These are phyloP conservation scores for Vitis hybrid DNA, from an alignment of 177 flowering plant genomes.

Conservation along the genomic window DNA sequence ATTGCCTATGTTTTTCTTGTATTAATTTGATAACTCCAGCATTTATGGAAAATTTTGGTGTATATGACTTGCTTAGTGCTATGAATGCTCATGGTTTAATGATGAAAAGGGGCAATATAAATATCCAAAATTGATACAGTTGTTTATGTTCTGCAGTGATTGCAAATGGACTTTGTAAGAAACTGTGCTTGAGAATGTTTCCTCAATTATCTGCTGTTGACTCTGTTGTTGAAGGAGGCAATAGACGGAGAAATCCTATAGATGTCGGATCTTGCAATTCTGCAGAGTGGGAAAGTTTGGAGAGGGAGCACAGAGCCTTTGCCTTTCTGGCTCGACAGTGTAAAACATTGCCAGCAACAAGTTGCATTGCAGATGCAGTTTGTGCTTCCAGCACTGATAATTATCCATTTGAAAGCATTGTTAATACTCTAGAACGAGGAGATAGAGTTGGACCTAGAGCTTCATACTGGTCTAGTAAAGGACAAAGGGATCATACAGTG, in stretches of 20 bases:
- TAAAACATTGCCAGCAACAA: constrained; percentile 2
- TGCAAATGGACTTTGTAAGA: constrained; percentile 46
- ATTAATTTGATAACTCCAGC: too few relatives aligned
- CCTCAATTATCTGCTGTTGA: constrained; percentile 41
- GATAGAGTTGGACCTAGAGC: constrained; percentile 33
- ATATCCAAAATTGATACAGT: not conserved
- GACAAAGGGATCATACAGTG: constrained; percentile 40
- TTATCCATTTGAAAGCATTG: constrained; percentile 48
- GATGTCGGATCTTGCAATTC: constrained; percentile 24
- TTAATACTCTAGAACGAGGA: constrained; percentile 48
- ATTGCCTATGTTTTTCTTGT: too few relatives aligned
- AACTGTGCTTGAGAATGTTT: constrained; percentile 43
- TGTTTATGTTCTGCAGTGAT: constrained; percentile 43
- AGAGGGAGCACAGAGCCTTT: constrained; percentile 41
- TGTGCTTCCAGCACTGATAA: constrained; percentile 69
- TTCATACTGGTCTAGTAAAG: constrained; percentile 73
- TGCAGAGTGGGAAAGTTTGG: constrained; percentile 27
- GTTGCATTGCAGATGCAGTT: constrained; percentile 28
- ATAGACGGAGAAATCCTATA: constrained; percentile 2
- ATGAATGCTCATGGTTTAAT: too few relatives aligned
- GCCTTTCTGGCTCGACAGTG: constrained; percentile 34
- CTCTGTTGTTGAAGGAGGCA: constrained; percentile 18
- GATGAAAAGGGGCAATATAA: too few relatives aligned
- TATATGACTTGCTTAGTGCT: too few relatives aligned
- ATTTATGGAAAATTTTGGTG: too few relatives aligned